Evolutionary conservation across 768 basidiomycete species (phyloP).

Genomic region (Pisolithus marmoratus): DNA sequence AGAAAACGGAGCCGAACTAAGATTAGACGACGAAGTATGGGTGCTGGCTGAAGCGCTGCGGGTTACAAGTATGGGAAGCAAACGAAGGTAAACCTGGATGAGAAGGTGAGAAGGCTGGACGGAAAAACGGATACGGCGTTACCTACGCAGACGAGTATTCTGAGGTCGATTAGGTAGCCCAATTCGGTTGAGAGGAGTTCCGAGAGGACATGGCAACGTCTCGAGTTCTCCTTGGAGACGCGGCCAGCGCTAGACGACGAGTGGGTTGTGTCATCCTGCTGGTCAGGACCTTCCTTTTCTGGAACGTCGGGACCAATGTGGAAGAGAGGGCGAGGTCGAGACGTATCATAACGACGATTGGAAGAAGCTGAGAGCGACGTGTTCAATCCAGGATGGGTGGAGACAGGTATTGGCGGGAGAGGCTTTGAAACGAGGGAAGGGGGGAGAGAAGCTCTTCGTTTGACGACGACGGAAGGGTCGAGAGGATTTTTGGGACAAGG

Average conservation of each 20-base stretch:
- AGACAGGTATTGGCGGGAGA: constrained; percentile 4
- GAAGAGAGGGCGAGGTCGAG: constrained; percentile 8
- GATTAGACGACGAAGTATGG: constrained; percentile 21
- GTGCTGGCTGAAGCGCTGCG: constrained; percentile 14
- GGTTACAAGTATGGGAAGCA: constrained; percentile 44
- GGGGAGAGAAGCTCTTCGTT: constrained; percentile 41
- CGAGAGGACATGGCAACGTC: constrained; percentile 69
- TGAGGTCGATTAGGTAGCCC: constrained; percentile 75
- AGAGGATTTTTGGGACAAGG: constrained; percentile 5
- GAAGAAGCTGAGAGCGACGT: neutral
- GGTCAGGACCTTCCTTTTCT: constrained; percentile 13
- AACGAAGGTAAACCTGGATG: constrained; percentile 59
- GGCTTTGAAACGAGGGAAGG: constrained; percentile 20
- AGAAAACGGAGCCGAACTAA: constrained; percentile 24
- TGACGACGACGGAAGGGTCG: constrained; percentile 6
- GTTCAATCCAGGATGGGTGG: neutral
- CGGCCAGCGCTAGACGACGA: neutral
- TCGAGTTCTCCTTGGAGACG: constrained; percentile 37
- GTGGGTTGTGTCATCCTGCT: neutral
- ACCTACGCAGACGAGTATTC: constrained; percentile 67
- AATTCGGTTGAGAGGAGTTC: constrained; percentile 85
- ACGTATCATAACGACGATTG: neutral
- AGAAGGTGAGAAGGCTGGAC: neutral
- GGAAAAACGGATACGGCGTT: constrained; percentile 1
- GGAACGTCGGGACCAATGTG: constrained; percentile 13